Base-by-base conservation (phyloP, 345 rosid species). In the Gossypium ekmanianum region DNA sequence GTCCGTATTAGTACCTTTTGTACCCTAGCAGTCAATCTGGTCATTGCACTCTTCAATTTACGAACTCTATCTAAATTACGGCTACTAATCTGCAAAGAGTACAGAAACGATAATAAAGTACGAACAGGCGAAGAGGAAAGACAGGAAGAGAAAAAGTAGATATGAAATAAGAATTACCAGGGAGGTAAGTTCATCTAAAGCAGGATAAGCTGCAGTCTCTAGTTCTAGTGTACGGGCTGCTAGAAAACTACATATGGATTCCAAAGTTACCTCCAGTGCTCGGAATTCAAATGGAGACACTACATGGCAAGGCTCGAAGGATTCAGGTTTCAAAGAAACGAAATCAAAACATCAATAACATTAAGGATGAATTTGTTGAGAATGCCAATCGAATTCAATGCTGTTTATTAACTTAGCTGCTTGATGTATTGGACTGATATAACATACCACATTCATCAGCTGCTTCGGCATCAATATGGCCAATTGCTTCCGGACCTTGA, bases 31-130 rank as follows among this genome's bases (percentile, higher is more conserved):
- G 97, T 93, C 81, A 95, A 81, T 79, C 98, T 88, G 27, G 94
- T 93, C 98, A 95, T 93, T 64, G 93, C 88, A 88, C 98, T 96
- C 92, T 95, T 95, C 87, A 95, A 74, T 76, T 93, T 95, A 29
- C 97, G 93, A 82, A 93, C 99, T 78, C 94, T 90, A 76, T 95
- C 99, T 90, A 95, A 82, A 76, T 95, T 90, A 64, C 98, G 93
- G 84, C 97, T 92, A 79, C 98, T 92, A 71, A 94, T 90, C 98
- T 94, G 88, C 80, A 85, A 29, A 73, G 54, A 16, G 2, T 44
- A 50, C 11, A 62, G 7, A 47, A 48, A 48, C 9, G 18, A n/a
- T 2, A 47, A 61, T 18, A 34, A 29, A 62, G 39, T 27, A 52
- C 2, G 10, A 74, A 48, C 8, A 44, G 63, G 26, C 56, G 11